Conservation (phyloP, 768 basidiomycete genomes). For the Calvatia gigantea region DNA sequence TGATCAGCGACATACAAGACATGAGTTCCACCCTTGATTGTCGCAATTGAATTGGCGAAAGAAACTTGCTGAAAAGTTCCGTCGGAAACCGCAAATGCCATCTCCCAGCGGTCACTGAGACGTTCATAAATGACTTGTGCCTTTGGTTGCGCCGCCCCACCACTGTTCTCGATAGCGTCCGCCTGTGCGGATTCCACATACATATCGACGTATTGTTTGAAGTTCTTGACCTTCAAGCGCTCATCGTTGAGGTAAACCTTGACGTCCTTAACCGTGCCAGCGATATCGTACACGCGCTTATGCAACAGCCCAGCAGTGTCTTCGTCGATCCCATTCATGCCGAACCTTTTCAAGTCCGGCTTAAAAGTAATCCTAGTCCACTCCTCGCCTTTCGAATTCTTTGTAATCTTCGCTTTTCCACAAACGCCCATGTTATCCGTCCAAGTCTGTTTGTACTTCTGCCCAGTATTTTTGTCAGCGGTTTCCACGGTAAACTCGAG, state of each 20-base stretch:
- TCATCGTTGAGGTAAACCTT: conserved; percentile 95
- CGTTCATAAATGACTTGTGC: conserved; percentile 80
- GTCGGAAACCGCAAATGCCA: conserved; percentile 92
- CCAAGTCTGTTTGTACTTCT: conserved; percentile 97
- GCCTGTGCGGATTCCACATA: conserved; percentile 79
- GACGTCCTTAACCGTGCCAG: conserved; percentile 89
- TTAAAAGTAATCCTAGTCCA: conserved; percentile 92
- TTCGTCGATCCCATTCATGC: conserved; percentile 87
- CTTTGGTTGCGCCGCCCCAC: conserved; percentile 77
- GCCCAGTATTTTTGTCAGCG: conserved; percentile 76
- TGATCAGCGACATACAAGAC: conserved; percentile 84
- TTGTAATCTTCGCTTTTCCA: conserved; percentile 89
- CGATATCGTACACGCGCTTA: conserved; percentile 96
- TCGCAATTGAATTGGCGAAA: conserved; percentile 96
- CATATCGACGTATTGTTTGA: conserved; percentile 96
- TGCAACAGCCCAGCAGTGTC: conserved; percentile 86
- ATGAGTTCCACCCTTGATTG: conserved; percentile 94
- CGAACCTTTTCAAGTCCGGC: conserved; percentile 89
- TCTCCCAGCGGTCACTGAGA: conserved; percentile 84
- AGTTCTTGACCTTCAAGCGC: conserved; percentile 87
- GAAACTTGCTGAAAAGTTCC: conserved; percentile 92
- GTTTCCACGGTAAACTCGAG: conserved; percentile 95
- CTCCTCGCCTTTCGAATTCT: conserved; percentile 83
- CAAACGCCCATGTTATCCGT: conserved; percentile 89
- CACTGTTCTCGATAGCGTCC: conserved; percentile 63